Base-by-base conservation (phyloP, 2,329 filamentous ascomycete genomes). In the Hymenoscyphus salicellus region DNA sequence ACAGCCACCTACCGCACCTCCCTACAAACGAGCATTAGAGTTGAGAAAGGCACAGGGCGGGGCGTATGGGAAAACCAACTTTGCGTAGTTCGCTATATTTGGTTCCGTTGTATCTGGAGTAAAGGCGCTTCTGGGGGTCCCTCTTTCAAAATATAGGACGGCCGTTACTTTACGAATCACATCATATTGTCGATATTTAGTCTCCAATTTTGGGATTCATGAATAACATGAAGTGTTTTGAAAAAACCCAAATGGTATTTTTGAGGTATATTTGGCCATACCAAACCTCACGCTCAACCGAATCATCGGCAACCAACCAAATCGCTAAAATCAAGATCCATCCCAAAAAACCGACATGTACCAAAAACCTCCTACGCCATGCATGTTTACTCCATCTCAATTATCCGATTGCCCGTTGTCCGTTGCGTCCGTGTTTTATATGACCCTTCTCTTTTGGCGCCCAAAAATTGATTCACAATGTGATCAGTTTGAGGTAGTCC, bases 1-100 rank as follows among this genome's bases (percentile, higher is more conserved):
- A 36, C 95, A 98, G 76, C 94, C 94, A 32, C 95, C 95, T 0
- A 99, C 95, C 41, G 95, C 95, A 10, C 95, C 95, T 14, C 95
- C 95, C 0, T 99, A 99, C 75, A 96, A 93, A 77, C 86, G 89
- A 63, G 95, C 95, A 14, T 80, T 99, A 66, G 94, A 98, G 77
- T 84, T 95, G 80, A 85, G 90, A 71, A 91, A 89, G 76, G 81
- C 86, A 65, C 85, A 86, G 66, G 91, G 91, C 17, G 92, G 92
- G 4, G 89, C 89, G 2, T 75, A 75, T 67, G 73, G 73, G 28
- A 75, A 75, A 62, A 74, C 73, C 11, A 68, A 36, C 36, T 23
- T 65, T 20, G 61, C 55, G 28, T 67, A 58, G 69, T 56, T 56
- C 55, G 55, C 30, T 14, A 33, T 16, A 17, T 38, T 38, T 38